These are phyloP conservation scores for Mycena alexandri DNA, from an alignment of 768 basidiomycete genomes.

Conservation along the genomic window DNA sequence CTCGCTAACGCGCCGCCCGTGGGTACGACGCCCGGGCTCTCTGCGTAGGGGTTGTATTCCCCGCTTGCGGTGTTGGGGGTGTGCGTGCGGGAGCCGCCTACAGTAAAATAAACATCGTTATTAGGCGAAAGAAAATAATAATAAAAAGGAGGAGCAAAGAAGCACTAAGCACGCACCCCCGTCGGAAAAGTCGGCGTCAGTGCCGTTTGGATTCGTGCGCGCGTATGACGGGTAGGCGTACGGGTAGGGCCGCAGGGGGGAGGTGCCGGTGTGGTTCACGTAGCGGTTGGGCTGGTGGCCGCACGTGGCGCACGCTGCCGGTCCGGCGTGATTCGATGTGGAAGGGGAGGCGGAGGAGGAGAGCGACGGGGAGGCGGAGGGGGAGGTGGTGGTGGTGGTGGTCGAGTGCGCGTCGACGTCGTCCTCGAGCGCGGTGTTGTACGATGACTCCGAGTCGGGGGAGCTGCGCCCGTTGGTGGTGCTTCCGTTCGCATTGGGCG, in stretches of 20 bases:
- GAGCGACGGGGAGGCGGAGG: background rate
- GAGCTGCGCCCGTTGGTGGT: background rate
- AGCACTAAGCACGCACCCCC: too few species aligned
- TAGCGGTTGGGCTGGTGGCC: constrained; percentile 19
- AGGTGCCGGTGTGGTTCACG: background rate
- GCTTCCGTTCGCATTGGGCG: too few species aligned
- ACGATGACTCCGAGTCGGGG: constrained; percentile 25
- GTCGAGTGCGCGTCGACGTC: background rate
- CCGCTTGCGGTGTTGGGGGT: too few species aligned
- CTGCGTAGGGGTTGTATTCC: constrained; percentile 14
- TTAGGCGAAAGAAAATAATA: too few species aligned
- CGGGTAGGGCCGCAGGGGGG: too few species aligned
- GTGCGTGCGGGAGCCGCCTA: too few species aligned
- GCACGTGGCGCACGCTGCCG: constrained; percentile 34
- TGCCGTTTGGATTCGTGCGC: too few species aligned
- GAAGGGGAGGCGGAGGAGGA: background rate
- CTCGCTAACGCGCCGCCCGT: constrained; percentile 67
- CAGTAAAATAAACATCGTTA: too few species aligned
- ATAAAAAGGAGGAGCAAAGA: too few species aligned
- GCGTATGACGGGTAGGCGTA: too few species aligned
- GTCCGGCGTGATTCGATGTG: background rate
- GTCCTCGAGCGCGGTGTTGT: constrained; percentile 23
- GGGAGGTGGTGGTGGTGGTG: too few species aligned
- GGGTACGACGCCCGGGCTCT: constrained; percentile 56
- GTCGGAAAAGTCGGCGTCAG: too few species aligned